Base-by-base conservation (phyloP, 331 rosid genomes). In the Pyracantha coccinea region DNA sequence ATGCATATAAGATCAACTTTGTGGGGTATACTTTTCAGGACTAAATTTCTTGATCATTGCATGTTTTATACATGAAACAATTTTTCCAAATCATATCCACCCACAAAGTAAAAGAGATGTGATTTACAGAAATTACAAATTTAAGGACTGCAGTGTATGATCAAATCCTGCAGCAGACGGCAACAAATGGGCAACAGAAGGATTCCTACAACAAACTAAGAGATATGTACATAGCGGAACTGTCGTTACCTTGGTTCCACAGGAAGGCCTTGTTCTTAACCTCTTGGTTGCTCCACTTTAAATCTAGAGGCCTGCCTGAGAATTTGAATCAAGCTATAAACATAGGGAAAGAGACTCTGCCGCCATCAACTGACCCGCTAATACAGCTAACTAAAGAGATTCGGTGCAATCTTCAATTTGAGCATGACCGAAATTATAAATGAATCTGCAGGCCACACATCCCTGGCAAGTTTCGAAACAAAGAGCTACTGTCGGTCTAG, bases 41-140 rank as follows among this genome's bases (percentile, higher is more conserved):
- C 63, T 23, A 21, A 11, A 58, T 23, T 23, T 69, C 50, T 45
- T 61, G 31, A 31, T 70, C n/a, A 15, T 2, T 38, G 60, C 20
- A 15, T 24, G 55, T 44, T 52, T 15, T 32, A 71, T 9, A 70
- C 23, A 62, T 50, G 64, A 28, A 24, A 53, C 76, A 44, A 64
- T 53, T 20, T 59, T 38, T 25, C 73, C 62, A 27, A 38, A 55
- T 52, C 45, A 79, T 44, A 41, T 60, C 44, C 47, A 66, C 16
- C 44, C 27, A 25, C 4, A 60, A 59, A 59, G 65, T 50, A 78
- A 28, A n/a, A 53, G 54, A 72, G 14, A 44, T 45, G 69, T 20
- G 66, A 85, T 80, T 75, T 85, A 83, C 81, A 85, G 25, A 21
- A 41, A 41, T 75, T 83, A 80, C 47, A 75, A 85, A 63, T 38